phyloP scores from a whole-genome alignment of 352 stramenopile genomes.

The Thalassiosira ordinaria region DNA sequence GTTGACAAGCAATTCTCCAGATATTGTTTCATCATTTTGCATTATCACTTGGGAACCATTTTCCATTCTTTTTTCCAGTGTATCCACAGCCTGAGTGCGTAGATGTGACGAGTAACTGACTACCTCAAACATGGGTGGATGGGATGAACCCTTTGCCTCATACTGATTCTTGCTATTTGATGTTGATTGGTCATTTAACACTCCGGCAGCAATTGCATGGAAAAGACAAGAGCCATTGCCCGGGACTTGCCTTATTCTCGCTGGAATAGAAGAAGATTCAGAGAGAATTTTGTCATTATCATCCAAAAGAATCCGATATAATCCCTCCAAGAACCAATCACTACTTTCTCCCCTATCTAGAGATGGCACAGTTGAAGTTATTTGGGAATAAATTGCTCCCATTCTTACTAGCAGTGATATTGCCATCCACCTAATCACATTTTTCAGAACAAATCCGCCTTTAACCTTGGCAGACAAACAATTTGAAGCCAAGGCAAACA shows the following conservation, averaged over 20 bases:
- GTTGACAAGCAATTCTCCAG: slow-evolving; percentile 55
- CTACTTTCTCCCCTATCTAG: slow-evolving; percentile 13
- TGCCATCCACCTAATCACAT: slow-evolving; percentile 31
- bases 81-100: slow-evolving; percentile 65
- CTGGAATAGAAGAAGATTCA: slow-evolving; percentile 20
- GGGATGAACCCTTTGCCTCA: neutral
- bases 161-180: neutral
- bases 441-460: slow-evolving; percentile 18
- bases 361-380: slow-evolving; percentile 17
- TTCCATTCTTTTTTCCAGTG: slow-evolving; percentile 24
- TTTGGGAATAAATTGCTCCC: slow-evolving; percentile 36
- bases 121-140: slow-evolving; percentile 21
- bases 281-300: neutral
- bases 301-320: slow-evolving; percentile 21
- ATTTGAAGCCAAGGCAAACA: neutral
- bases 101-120: slow-evolving; percentile 33
- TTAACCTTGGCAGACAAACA: slow-evolving; percentile 39
- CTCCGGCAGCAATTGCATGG: slow-evolving; percentile 77
- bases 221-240: slow-evolving; percentile 90
- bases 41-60: slow-evolving; percentile 39
- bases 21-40: slow-evolving; percentile 41
- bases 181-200: slow-evolving; percentile 33
- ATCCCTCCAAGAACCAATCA: slow-evolving; percentile 44
- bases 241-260: slow-evolving; percentile 82
- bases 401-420: slow-evolving; percentile 36